Evolutionary conservation across 2,329 filamentous ascomycete species (phyloP).

Genomic region (Dactylellina sp.): DNA sequence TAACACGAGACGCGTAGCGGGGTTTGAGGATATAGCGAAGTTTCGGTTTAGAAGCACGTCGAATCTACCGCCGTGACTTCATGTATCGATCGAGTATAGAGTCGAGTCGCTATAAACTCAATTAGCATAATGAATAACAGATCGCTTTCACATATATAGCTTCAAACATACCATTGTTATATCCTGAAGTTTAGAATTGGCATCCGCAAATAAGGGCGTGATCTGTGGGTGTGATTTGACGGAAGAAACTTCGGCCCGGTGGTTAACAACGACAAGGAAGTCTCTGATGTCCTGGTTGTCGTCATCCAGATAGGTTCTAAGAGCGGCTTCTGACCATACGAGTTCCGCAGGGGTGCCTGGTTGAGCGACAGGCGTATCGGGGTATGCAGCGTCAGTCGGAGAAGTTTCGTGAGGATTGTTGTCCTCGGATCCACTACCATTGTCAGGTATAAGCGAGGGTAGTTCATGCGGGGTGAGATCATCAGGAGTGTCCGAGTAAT

Average conservation of each 20-base stretch:
- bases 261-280: slow-evolving; percentile 89
- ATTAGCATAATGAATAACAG: neutral
- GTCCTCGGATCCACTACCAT: slow-evolving; percentile 57
- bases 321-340: slow-evolving; percentile 86
- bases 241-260: slow-evolving; percentile 84
- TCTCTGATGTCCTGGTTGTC: slow-evolving; percentile 85
- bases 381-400: slow-evolving; percentile 62
- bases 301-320: slow-evolving; percentile 91
- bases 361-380: slow-evolving; percentile 69
- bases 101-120: slow-evolving; percentile 44
- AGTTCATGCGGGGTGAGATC: slow-evolving; percentile 57
- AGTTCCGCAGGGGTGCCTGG: slow-evolving; percentile 71
- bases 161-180: slow-evolving; percentile 76
- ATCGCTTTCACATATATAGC: neutral
- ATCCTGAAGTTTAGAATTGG: slow-evolving; percentile 85
- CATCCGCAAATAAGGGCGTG: slow-evolving; percentile 82
- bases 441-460: slow-evolving; percentile 57
- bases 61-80: slow-evolving; percentile 55
- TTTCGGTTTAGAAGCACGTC: slow-evolving; percentile 14
- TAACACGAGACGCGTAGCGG: neutral
- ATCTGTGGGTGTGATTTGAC: slow-evolving; percentile 87
- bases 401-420: slow-evolving; percentile 56
- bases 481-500: slow-evolving; percentile 58
- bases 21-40: neutral
- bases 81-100: slow-evolving; percentile 52